phyloP scores from a whole-genome alignment of 148 eudicot species.

The Camellia japonica region DNA sequence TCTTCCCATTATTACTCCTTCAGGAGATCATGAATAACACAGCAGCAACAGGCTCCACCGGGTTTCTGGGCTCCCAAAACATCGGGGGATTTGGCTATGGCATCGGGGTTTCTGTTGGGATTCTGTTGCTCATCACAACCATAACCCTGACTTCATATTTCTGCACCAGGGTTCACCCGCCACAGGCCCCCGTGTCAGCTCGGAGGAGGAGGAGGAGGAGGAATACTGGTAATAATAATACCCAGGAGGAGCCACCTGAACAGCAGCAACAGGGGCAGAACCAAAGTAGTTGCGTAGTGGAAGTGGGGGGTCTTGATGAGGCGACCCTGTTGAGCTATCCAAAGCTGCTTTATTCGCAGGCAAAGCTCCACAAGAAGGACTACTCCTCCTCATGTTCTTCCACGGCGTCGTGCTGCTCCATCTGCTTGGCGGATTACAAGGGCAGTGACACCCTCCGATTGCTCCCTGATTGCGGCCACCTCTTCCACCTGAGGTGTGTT shows the following conservation, averaged over 20 bases:
- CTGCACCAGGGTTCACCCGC: conserved; percentile 50
- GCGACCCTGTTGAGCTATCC: conserved; percentile 70
- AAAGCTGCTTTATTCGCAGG: conserved; percentile 57
- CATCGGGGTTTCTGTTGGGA: conserved; percentile 76
- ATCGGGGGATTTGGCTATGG: conserved; percentile 78
- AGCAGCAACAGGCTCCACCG: conserved; percentile 27
- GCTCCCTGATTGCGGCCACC: conserved; percentile 73
- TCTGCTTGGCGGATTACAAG: conserved; percentile 75
- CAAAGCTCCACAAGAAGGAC: conserved; percentile 34
- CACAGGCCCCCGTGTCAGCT: not conserved
- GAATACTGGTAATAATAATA: not conserved
- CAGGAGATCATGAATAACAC: conserved; percentile 24
- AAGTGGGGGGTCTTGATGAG: conserved; percentile 74
- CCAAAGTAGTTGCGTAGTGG: conserved; percentile 12
- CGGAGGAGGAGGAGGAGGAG: not conserved
- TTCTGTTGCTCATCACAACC: conserved; percentile 74
- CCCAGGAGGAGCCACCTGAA: not conserved
- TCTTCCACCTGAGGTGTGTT: conserved; percentile 78
- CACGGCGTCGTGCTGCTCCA: conserved; percentile 58
- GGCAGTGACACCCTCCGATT: conserved; percentile 53
- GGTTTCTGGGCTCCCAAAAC: conserved; percentile 39
- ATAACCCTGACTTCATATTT: conserved; percentile 82
- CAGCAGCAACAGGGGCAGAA: not conserved
- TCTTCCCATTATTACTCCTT: not conserved
- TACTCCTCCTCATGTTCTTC: conserved; percentile 12